Base-by-base conservation (phyloP, 2,329 filamentous ascomycete species). In the Aureobasidium mangrovei region DNA sequence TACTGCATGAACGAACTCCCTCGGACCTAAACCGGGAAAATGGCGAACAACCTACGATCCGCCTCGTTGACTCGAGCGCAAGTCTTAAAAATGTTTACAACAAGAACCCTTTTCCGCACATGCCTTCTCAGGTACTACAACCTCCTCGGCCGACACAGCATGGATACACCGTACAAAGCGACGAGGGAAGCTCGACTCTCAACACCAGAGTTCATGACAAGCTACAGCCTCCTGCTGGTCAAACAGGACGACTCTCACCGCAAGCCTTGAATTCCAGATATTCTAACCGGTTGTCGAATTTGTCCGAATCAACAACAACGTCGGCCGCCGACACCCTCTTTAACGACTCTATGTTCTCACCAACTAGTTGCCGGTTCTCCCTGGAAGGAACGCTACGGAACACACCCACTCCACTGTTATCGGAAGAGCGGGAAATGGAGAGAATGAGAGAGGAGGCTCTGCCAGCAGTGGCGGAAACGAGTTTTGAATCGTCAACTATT, bases 11-110 rank as follows among this genome's bases (percentile, higher is more conserved):
- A 35, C 60, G 61, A 36, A 60, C 63, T 29, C 52, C 59, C 33
- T 65, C 64, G 36, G 55, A 59, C 31, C 41, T 59, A 7, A 59
- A 59, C 36, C 56, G 53, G 35, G 44, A 53, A 2, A 59, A 56
- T 29, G 54, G 54, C 47, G 57, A 56, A 36, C 54, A 59, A 47
- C 60, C 64, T 24, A 69, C 67, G 1, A 64, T 69, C 26, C 64
- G 67, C 55, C 59, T 69, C 48, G 65, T 69, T 55, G 47, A 55
- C 41, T 55, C 58, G n/a, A 57, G 57, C 29, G 32, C 46, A 31
- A 57, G 58, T 18, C 58, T 55, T 3, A 54, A 57, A 28, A 54
- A 32, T 28, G 48, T 41, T n/a, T 55, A 60, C 39, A 41, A 45
- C n/a, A 59, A 60, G 44, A 56, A 28, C 28, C 55, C 59, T 3